phyloP scores from a whole-genome alignment of 257 asterid species.

The Solanum phureja region DNA sequence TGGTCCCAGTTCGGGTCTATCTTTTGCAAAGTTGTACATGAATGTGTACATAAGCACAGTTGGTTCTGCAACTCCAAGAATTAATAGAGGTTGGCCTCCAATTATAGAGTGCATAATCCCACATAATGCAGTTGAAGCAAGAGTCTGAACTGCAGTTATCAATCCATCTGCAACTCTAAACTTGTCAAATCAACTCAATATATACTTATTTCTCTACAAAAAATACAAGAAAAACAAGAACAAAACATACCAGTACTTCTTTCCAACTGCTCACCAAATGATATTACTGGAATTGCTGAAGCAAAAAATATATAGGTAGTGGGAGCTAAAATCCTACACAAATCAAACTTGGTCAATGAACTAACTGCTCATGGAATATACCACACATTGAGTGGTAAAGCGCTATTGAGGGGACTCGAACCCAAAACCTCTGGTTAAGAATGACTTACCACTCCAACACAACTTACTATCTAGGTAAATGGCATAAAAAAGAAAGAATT shows the following conservation, averaged over 20 bases:
- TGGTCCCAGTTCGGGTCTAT: constrained; percentile 12
- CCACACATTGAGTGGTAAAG: no score
- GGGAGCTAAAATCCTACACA: constrained; percentile 43
- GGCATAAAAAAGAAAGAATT: neutral
- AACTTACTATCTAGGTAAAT: neutral
- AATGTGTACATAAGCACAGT: constrained; percentile 20
- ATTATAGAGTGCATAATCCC: constrained; percentile 16
- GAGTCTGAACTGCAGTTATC: constrained; percentile 14
- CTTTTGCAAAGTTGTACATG: constrained; percentile 18
- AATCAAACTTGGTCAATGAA: neutral
- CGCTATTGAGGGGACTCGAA: neutral
- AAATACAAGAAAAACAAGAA: neutral
- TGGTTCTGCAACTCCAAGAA: constrained; percentile 20
- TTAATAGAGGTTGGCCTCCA: constrained; percentile 16
- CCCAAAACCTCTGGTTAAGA: neutral
- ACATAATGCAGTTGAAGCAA: constrained; percentile 19
- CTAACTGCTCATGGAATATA: neutral
- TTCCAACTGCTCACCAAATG: constrained; percentile 63
- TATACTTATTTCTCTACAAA: neutral
- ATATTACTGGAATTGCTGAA: constrained; percentile 52
- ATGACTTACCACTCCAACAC: neutral
- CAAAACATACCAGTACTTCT: constrained; percentile 36
- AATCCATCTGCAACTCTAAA: constrained; percentile 2
- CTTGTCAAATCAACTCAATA: neutral
- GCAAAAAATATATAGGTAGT: constrained; percentile 62